phyloP scores from a whole-genome alignment of 441 rosid species.

The Cnidoscolus chayamansa region DNA sequence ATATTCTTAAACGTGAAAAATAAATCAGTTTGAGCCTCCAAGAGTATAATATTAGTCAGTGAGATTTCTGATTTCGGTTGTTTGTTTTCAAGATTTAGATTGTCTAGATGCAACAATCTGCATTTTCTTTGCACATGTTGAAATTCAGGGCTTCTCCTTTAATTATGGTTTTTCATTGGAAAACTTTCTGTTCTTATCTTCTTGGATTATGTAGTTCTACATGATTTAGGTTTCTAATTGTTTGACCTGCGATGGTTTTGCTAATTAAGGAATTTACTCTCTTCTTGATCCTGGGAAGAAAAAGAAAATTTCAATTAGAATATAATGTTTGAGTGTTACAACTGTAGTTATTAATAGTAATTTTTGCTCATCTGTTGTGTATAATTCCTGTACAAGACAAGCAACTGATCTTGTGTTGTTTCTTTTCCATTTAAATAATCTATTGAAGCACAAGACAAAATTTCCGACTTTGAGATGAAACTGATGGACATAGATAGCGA shows the following conservation, averaged over 20 bases:
- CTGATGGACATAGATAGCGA: slow-evolving; percentile 97
- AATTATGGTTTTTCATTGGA: background rate
- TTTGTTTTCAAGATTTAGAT: too few species aligned
- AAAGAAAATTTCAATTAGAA: background rate
- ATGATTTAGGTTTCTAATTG: background rate
- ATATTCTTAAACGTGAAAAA: background rate
- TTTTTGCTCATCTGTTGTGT: background rate
- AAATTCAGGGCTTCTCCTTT: background rate
- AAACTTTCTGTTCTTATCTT: background rate
- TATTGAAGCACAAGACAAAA: slow-evolving; percentile 81
- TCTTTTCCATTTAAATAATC: background rate
- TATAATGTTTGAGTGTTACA: background rate
- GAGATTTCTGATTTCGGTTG: background rate
- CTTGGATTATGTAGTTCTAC: background rate
- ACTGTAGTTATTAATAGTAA: background rate
- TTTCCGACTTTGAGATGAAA: slow-evolving; percentile 94
- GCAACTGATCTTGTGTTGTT: slow-evolving; percentile 5
- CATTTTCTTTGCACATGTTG: background rate
- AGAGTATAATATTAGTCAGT: background rate
- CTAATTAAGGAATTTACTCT: background rate
- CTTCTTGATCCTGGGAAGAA: background rate
- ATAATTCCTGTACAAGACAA: background rate
- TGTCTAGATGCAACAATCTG: background rate
- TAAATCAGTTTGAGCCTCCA: background rate
- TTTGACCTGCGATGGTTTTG: background rate